Evolutionary conservation across 306 rosid species (phyloP), one percentile per base, ranked within the genome.

Genomic region (Pterocarpus santalinus): DNA sequence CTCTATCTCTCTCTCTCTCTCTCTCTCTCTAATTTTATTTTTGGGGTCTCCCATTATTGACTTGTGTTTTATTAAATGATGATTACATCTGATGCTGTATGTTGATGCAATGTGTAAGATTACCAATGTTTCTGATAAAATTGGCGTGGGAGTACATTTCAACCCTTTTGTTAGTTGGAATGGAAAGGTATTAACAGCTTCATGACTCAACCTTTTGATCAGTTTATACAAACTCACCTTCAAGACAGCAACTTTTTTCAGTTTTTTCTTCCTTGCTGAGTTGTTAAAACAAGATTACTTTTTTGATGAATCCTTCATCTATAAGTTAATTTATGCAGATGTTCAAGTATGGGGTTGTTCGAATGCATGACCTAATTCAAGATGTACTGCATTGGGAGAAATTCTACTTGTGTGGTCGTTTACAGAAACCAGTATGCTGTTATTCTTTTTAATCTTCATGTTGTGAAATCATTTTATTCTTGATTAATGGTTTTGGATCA

Each of bases 121-220:
- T 80, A 91, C 97, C 1, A 81, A 56, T 55, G 91, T 93, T 85
- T 97, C 98, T 11, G 96, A 93, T 85, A 76, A 51, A 77, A 79
- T 95, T 79, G 99, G 99, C 4, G 94, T 91, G 28, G 99, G 99
- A 69, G 97, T 93, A 73, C 97, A 95, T 79, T 95, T 95, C 89
- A 95, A 95, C 83, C 97, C 99, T 76, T 93, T 89, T 81, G 95
- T 91, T 74, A 83, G 77, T 39, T 95, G 97, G 97, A 83, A 89
- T 38, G 85, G 91, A 65, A 95, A 93, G 98, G 98, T 95, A 88
- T 67, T 69, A 41, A 28, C 62, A 47, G 43, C 73, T 44, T 78
- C 17, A 57, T 76, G 62, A 32, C 32, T 80, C n/a, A 57, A 53
- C 34, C 69, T 61, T 61, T 69, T 13, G 30, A 28, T 46, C 38